These are phyloP conservation scores for Remersonia thermophila DNA, from an alignment of 2,329 filamentous ascomycete genomes.

Conservation along the genomic window DNA sequence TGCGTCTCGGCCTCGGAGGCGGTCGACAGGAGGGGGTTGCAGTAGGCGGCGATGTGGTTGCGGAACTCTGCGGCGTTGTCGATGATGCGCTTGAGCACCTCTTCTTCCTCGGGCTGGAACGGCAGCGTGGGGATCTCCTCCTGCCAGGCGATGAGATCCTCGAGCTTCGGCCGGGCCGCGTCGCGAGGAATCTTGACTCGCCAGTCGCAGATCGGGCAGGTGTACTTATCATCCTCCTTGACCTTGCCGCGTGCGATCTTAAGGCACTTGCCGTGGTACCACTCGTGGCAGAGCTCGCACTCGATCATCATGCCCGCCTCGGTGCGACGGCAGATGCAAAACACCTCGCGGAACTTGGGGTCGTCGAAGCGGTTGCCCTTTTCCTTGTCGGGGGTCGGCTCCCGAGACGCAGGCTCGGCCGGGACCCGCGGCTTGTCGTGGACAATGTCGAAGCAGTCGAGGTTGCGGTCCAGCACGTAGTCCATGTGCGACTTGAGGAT, in stretches of 20 bases:
- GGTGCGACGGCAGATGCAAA: conserved; percentile 86
- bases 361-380: conserved; percentile 46
- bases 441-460: conserved; percentile 79
- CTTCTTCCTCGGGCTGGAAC: conserved; percentile 93
- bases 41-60: conserved; percentile 66
- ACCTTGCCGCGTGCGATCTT: conserved; percentile 97
- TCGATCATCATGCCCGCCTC: conserved; percentile 99
- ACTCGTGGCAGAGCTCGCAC: conserved; percentile 95
- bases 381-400: conserved; percentile 45
- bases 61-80: conserved; percentile 75
- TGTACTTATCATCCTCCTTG: conserved; percentile 97
- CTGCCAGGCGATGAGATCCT: conserved; percentile 74
- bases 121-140: conserved; percentile 70
- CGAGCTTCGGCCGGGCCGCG: conserved; percentile 85
- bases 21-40: conserved; percentile 69
- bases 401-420: conserved; percentile 81
- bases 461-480: conserved; percentile 79
- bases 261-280: conserved; percentile 97
- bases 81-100: conserved; percentile 74
- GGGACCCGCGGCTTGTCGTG: conserved; percentile 77
- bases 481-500: conserved; percentile 93
- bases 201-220: conserved; percentile 96
- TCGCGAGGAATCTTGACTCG: conserved; percentile 93
- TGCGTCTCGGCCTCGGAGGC: conserved; percentile 80
- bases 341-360: conserved; percentile 62